Conservation (phyloP, 129 eudicot genomes). For the Arctium lappa region DNA sequence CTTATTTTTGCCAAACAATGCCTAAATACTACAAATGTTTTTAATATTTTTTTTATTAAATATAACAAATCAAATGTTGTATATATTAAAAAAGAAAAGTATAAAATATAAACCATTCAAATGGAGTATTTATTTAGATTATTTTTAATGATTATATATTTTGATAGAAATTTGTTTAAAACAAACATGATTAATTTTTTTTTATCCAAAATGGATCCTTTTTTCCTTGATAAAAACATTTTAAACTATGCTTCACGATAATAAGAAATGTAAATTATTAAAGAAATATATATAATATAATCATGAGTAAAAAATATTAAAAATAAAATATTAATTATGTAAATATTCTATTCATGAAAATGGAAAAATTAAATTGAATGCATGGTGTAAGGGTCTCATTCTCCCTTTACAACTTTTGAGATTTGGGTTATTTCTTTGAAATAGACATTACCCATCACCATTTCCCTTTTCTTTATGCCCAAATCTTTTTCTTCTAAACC, state of each 20-base stretch:
- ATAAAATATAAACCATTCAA: too few relatives aligned
- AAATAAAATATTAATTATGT: neutral
- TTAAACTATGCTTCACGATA: neutral
- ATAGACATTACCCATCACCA: constrained; percentile 44
- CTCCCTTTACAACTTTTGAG: constrained; percentile 36
- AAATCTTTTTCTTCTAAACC: constrained; percentile 21
- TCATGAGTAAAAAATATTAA: neutral
- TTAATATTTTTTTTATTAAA: too few relatives aligned
- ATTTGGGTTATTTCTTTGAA: constrained; percentile 58
- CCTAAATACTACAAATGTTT: too few relatives aligned
- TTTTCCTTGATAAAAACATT: neutral
- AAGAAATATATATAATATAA: neutral
- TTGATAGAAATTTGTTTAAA: too few relatives aligned
- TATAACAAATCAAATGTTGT: too few relatives aligned
- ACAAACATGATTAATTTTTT: neutral
- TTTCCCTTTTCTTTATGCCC: constrained; percentile 20
- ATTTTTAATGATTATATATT: too few relatives aligned
- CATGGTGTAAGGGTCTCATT: constrained; percentile 51
- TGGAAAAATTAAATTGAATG: constrained; percentile 36
- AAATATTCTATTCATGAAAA: neutral
- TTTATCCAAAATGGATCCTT: neutral
- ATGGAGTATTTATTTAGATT: too few relatives aligned
- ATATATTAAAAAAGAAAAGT: too few relatives aligned
- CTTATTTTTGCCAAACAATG: too few relatives aligned
- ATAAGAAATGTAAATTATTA: neutral